Percentiles rank a stretch among this genome's conserved stretches.
These are phyloP conservation scores for Stephania japonica DNA, from an alignment of 164 flowering plant genomes.

Conservation along the genomic window DNA sequence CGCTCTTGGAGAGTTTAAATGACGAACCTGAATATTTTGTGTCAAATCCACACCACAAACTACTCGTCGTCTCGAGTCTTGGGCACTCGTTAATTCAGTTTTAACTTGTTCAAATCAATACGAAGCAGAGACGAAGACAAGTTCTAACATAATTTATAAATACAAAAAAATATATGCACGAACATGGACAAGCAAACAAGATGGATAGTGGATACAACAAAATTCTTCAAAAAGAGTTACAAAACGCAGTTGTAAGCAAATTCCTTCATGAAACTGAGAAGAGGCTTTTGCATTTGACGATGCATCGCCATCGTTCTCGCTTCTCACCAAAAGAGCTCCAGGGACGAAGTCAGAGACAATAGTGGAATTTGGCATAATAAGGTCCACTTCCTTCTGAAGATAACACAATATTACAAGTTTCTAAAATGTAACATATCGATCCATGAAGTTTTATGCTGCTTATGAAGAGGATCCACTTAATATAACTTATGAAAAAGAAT, in stretches of 20 bases:
- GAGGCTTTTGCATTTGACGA: neutral
- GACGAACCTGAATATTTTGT: too few relatives aligned
- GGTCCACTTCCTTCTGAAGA: neutral
- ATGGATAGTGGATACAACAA: neutral
- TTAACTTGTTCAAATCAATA: too few relatives aligned
- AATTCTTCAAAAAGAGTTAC: neutral
- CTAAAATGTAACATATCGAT: neutral
- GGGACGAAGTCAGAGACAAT: too few relatives aligned
- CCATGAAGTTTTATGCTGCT: neutral
- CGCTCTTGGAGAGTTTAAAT: too few relatives aligned
- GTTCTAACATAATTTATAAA: too few relatives aligned
- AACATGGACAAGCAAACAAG: neutral
- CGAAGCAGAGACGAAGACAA: neutral
- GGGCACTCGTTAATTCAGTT: too few relatives aligned
- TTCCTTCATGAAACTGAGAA: neutral
- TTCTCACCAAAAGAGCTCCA: neutral
- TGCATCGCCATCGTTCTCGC: neutral
- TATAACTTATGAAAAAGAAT: slow-evolving; percentile 10
- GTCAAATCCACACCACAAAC: too few relatives aligned
- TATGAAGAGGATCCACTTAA: neutral
- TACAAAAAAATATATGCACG: neutral
- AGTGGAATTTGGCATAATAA: slow-evolving; percentile 4
- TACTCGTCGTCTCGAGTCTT: too few relatives aligned
- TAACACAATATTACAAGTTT: slow-evolving; percentile 5
- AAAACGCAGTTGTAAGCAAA: neutral